Base-by-base conservation (phyloP, 1,284 basidiomycete genomes). In the Hortiboletus rubellus region DNA sequence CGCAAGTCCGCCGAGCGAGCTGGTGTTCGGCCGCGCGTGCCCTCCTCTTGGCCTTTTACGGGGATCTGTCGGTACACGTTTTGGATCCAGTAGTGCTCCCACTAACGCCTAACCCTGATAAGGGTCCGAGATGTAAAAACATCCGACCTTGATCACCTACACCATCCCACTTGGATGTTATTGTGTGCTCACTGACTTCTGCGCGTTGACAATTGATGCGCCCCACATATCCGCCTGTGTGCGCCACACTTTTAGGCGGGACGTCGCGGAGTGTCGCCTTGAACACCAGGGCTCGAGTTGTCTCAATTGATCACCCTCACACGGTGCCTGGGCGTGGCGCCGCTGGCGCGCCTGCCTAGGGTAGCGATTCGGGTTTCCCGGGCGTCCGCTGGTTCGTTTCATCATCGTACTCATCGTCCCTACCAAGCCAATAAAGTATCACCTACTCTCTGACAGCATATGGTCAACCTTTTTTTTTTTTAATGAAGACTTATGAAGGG, bases 271-370 rank as follows among this genome's bases (percentile, higher is more conserved):
- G 17, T 1, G 43, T 4, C 46, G 40, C 41, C 50, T 33, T 15
- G 48, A 34, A 22, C 12, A 40, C 44, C 53, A 67, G 53, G 44
- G 40, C 14, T 55, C 51, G 48, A 41, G 54, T 48, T 52, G 33
- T 46, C 57, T 55, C 54, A 61, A 63, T 47, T 64, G 50, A 52
- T 38, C 24, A 14, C 2, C 5, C 38, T 18, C 15, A 38, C 45
- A 9, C 27, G 38, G 66, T 67, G 27, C 65, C 66, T 67, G 65
- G 24, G 10, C 36, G 48, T 55, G 46, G 61, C 63, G 50, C 48
- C 9, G 36, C 42, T 55, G 46, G 61, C 63, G 50, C 48, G 12
- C 38, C 42, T 18, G 41, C 45, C 43, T 33, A 50, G 34, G 46
- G 33, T 8, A n/a, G 51, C 31, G 5, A 24, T 36, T 36, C 44